Evolutionary conservation across 306 rosid genomes (phyloP).

Genomic region (Medicago lupulina): DNA sequence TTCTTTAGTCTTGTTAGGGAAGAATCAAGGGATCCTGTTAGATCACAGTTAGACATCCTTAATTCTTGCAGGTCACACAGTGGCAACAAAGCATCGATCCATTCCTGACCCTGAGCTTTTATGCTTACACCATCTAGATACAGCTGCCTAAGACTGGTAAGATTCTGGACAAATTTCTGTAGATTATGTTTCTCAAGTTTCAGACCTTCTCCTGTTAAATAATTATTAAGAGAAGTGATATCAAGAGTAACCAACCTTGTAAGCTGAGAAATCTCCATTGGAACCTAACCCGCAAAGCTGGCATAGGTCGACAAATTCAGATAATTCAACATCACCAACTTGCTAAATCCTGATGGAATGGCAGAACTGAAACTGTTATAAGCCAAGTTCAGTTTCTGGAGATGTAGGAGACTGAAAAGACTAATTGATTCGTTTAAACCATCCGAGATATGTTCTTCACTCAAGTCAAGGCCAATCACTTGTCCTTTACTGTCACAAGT

Average conservation of each 20-base stretch:
- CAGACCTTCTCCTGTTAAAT: too few relatives aligned
- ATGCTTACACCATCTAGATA: slow-evolving; percentile 45
- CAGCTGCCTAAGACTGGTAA: slow-evolving; percentile 25
- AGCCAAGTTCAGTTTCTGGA: slow-evolving; percentile 3
- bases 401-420: slow-evolving; percentile 43
- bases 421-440: slow-evolving; percentile 31
- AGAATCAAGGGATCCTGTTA: slow-evolving; percentile 38
- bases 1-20: neutral
- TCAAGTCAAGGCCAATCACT: slow-evolving; percentile 41
- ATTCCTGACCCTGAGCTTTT: slow-evolving; percentile 35
- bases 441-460: neutral
- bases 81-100: slow-evolving; percentile 43
- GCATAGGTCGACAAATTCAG: slow-evolving; percentile 29
- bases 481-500: neutral
- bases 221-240: neutral
- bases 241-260: slow-evolving; percentile 37
- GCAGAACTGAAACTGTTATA: neutral
- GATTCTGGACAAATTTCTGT: slow-evolving; percentile 28
- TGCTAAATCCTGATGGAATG: slow-evolving; percentile 37
- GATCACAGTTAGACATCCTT: neutral
- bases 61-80: slow-evolving; percentile 4
- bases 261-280: slow-evolving; percentile 10
- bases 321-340: slow-evolving; percentile 13
- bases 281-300: slow-evolving; percentile 12
- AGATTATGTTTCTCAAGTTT: slow-evolving; percentile 15